A percentile compares a stretch with the other conserved stretches of the same genome.
These are phyloP conservation scores for Babesia ovis DNA, from an alignment of 169 alveolate species.

Conservation along the genomic window DNA sequence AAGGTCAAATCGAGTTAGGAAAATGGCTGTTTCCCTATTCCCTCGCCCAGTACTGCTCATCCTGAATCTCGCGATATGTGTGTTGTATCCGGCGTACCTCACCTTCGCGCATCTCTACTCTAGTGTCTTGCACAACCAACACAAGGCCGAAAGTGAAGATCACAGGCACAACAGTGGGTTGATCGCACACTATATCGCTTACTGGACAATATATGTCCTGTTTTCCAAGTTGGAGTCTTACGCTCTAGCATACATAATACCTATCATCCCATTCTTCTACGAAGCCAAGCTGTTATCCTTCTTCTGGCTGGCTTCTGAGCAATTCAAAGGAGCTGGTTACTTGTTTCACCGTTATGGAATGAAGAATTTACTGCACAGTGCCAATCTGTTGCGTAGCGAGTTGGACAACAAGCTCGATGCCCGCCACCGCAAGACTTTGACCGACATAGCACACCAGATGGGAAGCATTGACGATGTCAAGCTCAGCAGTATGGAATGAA, in stretches of 20 bases:
- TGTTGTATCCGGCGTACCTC: conserved; percentile 58
- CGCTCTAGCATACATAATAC: conserved; percentile 40
- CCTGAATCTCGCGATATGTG: conserved; percentile 57
- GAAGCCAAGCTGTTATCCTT: conserved; percentile 71
- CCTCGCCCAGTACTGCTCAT: conserved; percentile 36
- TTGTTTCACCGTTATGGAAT: conserved; percentile 54
- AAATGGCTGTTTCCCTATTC: conserved; percentile 51
- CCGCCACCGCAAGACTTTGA: conserved; percentile 17
- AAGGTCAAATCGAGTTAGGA: not conserved
- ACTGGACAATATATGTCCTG: conserved; percentile 73
- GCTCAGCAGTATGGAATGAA: conserved; percentile 5
- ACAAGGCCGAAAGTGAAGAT: conserved; percentile 8
- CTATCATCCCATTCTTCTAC: conserved; percentile 69
- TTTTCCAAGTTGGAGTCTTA: conserved; percentile 59
- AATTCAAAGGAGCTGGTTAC: conserved; percentile 80
- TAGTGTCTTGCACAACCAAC: conserved; percentile 7
- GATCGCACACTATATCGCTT: conserved; percentile 69
- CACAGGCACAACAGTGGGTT: conserved; percentile 29
- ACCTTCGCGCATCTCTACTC: conserved; percentile 56
- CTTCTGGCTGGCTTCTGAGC: conserved; percentile 76
- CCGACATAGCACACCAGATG: conserved; percentile 1
- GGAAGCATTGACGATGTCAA: conserved; percentile 26
- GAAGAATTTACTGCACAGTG: conserved; percentile 18
- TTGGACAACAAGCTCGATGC: conserved; percentile 42
- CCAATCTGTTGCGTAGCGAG: not conserved